These are phyloP conservation scores for Neurospora sp. DNA, from an alignment of 2,329 filamentous ascomycete species.

Conservation along the genomic window DNA sequence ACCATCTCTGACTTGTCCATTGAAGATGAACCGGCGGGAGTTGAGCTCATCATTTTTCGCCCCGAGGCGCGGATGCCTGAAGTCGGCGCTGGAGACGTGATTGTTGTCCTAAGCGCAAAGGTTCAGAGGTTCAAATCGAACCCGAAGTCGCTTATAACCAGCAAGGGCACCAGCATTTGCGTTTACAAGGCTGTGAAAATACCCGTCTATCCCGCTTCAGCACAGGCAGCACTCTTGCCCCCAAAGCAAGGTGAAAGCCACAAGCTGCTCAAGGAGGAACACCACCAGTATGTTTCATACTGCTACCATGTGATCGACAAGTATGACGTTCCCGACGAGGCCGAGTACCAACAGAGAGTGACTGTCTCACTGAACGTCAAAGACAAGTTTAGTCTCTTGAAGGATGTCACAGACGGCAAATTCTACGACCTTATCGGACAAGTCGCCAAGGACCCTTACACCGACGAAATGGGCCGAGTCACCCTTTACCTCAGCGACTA, in stretches of 20 bases:
- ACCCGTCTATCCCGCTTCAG: constrained; percentile 29
- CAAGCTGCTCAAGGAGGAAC: constrained; percentile 18
- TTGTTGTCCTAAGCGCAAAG: constrained; percentile 50
- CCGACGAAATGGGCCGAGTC: constrained; percentile 32
- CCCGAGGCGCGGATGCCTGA: constrained; percentile 37
- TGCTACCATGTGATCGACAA: constrained; percentile 38
- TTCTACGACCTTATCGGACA: constrained; percentile 66
- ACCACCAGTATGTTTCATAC: constrained; percentile 36
- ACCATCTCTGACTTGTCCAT: constrained; percentile 50
- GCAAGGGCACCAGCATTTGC: constrained; percentile 31
- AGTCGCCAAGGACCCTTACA: constrained; percentile 46
- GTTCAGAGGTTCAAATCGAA: constrained; percentile 28
- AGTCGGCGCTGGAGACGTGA: constrained; percentile 48
- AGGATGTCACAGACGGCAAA: constrained; percentile 43
- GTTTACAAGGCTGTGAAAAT: constrained; percentile 33
- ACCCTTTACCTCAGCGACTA: constrained; percentile 76
- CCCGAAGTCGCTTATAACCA: constrained; percentile 34
- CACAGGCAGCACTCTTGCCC: constrained; percentile 23
- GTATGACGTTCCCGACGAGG: constrained; percentile 29
- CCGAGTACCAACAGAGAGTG: constrained; percentile 32
- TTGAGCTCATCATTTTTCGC: constrained; percentile 53
- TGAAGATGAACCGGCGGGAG: constrained; percentile 30
- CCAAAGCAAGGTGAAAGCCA: constrained; percentile 4
- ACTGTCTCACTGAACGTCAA: constrained; percentile 32
- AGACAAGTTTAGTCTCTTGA: constrained; percentile 54